phyloP scores from a whole-genome alignment of 106 monocot species.

The Hemerocallis citrina region DNA sequence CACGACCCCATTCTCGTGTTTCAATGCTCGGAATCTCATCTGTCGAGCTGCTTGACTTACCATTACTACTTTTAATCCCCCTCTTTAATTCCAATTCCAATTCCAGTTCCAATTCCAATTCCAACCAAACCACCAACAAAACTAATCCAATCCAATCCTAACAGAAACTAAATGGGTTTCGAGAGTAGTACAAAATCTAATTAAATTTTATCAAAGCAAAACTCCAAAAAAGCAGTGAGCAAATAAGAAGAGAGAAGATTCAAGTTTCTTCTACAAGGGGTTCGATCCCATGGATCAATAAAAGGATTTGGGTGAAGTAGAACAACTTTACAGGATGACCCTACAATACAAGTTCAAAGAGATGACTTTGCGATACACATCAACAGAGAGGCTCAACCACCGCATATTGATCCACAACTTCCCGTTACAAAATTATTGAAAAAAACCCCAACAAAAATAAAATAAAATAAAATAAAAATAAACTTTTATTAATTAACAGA shows the following conservation, averaged over 20 bases:
- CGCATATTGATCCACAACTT: conserved; percentile 48
- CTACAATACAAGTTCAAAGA: conserved; percentile 73
- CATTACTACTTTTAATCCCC: conserved; percentile 59
- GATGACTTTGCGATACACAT: conserved; percentile 46
- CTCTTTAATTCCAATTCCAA: too few relatives aligned
- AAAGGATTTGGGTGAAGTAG: too few relatives aligned
- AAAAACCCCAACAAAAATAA: too few relatives aligned
- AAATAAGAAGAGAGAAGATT: background rate
- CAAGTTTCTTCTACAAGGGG: background rate
- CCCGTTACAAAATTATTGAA: too few relatives aligned
- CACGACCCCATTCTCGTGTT: conserved; percentile 72
- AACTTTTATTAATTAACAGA: too few relatives aligned
- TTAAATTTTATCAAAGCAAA: background rate
- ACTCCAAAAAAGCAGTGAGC: background rate
- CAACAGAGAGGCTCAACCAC: conserved; percentile 60
- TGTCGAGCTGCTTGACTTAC: conserved; percentile 74
- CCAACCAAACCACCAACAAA: conserved; percentile 7
- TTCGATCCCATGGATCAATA: background rate
- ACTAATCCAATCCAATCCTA: background rate
- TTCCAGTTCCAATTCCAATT: conserved; percentile 2
- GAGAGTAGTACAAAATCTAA: background rate
- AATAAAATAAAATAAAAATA: too few relatives aligned
- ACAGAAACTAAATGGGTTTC: background rate
- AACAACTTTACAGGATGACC: conserved; percentile 91
- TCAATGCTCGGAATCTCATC: conserved; percentile 84